Percentiles rank a stretch among this genome's conserved stretches.
Conservation (phyloP, 1,139 yeast species). For the Lizanozyma gosingica region DNA sequence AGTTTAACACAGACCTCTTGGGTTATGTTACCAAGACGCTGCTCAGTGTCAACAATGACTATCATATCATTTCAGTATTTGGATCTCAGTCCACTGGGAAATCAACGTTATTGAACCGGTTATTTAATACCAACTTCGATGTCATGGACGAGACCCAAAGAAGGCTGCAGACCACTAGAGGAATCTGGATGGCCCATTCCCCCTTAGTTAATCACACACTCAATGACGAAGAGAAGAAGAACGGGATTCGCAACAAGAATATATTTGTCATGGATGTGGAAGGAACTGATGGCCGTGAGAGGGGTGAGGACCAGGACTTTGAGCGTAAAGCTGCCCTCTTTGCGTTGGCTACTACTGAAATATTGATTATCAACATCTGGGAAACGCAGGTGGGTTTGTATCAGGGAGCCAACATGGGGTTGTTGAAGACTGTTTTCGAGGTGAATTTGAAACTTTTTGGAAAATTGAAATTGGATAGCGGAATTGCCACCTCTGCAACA, state of each 20-base stretch:
- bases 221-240: neutral
- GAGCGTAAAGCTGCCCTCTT: constrained; percentile 93
- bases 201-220: constrained; percentile 10
- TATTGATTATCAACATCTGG: constrained; percentile 89
- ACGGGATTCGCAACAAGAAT: constrained; percentile 11
- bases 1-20: constrained; percentile 39
- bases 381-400: constrained; percentile 94
- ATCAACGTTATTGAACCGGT: constrained; percentile 75
- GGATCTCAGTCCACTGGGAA: constrained; percentile 97
- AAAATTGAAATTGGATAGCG: constrained; percentile 19
- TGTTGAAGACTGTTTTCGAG: constrained; percentile 90
- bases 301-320: constrained; percentile 98
- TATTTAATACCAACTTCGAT: constrained; percentile 82
- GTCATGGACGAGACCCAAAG: constrained; percentile 81
- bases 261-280: constrained; percentile 93
- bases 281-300: constrained; percentile 96
- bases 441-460: constrained; percentile 82
- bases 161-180: constrained; percentile 85
- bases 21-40: constrained; percentile 29
- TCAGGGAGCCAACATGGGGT: constrained; percentile 96
- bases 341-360: constrained; percentile 88
- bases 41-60: constrained; percentile 31
- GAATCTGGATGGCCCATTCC: constrained; percentile 85
- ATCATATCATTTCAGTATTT: constrained; percentile 89
- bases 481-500: neutral